A percentile compares a stretch with the other conserved stretches of the same genome.
Evolutionary conservation across 805 yeast species (phyloP).

Genomic region (Cyberlindnera euphorbiiphila): DNA sequence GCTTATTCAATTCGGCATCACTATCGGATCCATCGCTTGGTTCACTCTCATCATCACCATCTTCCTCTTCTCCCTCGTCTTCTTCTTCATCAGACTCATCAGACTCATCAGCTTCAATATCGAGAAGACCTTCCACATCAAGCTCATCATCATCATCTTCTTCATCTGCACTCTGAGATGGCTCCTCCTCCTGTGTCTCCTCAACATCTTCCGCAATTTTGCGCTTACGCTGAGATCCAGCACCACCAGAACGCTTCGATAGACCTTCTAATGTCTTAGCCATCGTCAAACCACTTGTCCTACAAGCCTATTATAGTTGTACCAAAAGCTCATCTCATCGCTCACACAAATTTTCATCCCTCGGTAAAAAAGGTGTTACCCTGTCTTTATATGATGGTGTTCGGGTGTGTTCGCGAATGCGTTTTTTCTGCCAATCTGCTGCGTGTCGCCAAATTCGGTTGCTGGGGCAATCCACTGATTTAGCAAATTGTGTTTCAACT

Average conservation of each 20-base stretch:
- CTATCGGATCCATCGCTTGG: neutral
- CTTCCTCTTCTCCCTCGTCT: conserved; percentile 15
- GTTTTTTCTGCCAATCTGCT: conserved; percentile 1
- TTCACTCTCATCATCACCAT: conserved; percentile 10
- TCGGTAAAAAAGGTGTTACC: no score
- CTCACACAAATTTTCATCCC: conserved; percentile 1
- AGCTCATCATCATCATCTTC: conserved; percentile 18
- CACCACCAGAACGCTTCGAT: no score
- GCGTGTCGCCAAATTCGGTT: conserved; percentile 1
- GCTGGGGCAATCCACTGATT: no score
- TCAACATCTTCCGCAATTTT: conserved; percentile 18
- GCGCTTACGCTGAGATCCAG: conserved; percentile 20
- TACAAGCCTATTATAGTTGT: no score
- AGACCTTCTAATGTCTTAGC: no score
- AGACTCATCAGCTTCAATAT: conserved; percentile 22
- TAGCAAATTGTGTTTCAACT: no score
- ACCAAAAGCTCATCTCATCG: neutral
- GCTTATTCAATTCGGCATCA: conserved; percentile 59
- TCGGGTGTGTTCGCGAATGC: conserved; percentile 3
- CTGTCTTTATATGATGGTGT: no score
- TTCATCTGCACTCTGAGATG: conserved; percentile 2
- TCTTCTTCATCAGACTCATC: conserved; percentile 20
- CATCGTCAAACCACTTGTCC: no score
- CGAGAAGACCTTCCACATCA: conserved; percentile 35
- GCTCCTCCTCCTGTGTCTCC: conserved; percentile 7